Evolutionary conservation across 169 alveolate species (phyloP).

Genomic region (Plasmodium yoelii): DNA sequence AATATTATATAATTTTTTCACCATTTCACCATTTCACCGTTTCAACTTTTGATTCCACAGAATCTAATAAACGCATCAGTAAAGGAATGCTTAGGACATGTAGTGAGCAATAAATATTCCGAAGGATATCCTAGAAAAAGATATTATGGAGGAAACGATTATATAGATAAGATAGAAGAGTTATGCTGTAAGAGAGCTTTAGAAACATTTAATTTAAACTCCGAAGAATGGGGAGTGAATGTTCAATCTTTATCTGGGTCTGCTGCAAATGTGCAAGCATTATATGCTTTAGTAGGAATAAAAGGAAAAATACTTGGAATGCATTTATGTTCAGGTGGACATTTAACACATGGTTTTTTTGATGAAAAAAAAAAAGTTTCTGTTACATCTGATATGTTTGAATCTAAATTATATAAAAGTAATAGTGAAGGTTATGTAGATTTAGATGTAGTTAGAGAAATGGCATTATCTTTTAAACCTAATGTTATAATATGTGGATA

Average conservation of each 20-base stretch:
- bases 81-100: conserved; percentile 93
- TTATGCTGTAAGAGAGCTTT: conserved; percentile 95
- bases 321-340: conserved; percentile 97
- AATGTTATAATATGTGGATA: conserved; percentile 91
- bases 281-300: conserved; percentile 95
- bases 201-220: conserved; percentile 93
- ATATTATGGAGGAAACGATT: conserved; percentile 94
- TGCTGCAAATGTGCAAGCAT: conserved; percentile 97
- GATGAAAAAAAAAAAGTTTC: conserved; percentile 93
- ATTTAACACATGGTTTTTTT: conserved; percentile 94
- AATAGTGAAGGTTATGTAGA: conserved; percentile 80
- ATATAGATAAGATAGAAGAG: conserved; percentile 90
- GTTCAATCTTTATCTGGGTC: conserved; percentile 97
- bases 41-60: too few relatives aligned
- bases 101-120: conserved; percentile 94
- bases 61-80: conserved; percentile 91
- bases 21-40: too few relatives aligned
- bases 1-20: too few relatives aligned
- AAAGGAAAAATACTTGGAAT: conserved; percentile 97
- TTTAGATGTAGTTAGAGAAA: conserved; percentile 45
- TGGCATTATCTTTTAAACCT: conserved; percentile 89
- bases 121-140: conserved; percentile 98
- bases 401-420: conserved; percentile 92
- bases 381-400: conserved; percentile 95
- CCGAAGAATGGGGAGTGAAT: conserved; percentile 97